Percentiles rank a stretch among this genome's conserved stretches.
These are phyloP conservation scores for Monosporascus ibericus DNA, from an alignment of 2,329 filamentous ascomycete species.

Conservation along the genomic window DNA sequence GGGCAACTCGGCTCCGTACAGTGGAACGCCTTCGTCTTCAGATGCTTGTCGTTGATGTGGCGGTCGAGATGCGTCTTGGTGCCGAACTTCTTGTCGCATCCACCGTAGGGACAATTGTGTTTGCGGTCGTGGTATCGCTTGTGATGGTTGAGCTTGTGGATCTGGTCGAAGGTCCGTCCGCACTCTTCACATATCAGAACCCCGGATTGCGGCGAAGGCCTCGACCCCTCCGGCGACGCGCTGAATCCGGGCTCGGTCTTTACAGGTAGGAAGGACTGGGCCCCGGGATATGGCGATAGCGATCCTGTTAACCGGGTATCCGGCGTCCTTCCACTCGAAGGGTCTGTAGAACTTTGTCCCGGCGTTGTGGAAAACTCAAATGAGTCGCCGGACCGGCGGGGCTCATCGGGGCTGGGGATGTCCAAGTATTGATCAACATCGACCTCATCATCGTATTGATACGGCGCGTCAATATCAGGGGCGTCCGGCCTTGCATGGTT, in stretches of 20 bases:
- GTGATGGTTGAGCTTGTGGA: constrained; percentile 57
- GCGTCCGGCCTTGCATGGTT: constrained; percentile 13
- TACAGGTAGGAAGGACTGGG: constrained; percentile 9
- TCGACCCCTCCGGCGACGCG: constrained; percentile 20
- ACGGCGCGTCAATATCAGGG: not conserved
- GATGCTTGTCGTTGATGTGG: constrained; percentile 56
- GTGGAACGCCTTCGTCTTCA: constrained; percentile 54
- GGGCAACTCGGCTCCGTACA: constrained; percentile 48
- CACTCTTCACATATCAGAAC: constrained; percentile 34
- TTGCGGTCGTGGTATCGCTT: constrained; percentile 55
- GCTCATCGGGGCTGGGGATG: constrained; percentile 23
- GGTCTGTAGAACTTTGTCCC: constrained; percentile 22
- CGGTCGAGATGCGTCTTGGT: constrained; percentile 57
- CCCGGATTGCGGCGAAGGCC: constrained; percentile 14
- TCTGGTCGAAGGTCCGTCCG: constrained; percentile 45
- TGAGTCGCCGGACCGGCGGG: constrained; percentile 21
- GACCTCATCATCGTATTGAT: constrained; percentile 9
- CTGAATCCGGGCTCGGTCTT: constrained; percentile 19
- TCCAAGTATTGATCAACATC: constrained; percentile 21
- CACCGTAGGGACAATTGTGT: constrained; percentile 36
- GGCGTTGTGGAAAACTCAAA: constrained; percentile 23
- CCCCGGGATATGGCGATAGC: constrained; percentile 21
- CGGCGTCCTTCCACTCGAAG: constrained; percentile 25
- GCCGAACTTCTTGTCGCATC: constrained; percentile 51
- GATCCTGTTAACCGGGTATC: constrained; percentile 25